Base-by-base conservation (phyloP, 2,329 filamentous ascomycete genomes). In the Monilinia fructicola region DNA sequence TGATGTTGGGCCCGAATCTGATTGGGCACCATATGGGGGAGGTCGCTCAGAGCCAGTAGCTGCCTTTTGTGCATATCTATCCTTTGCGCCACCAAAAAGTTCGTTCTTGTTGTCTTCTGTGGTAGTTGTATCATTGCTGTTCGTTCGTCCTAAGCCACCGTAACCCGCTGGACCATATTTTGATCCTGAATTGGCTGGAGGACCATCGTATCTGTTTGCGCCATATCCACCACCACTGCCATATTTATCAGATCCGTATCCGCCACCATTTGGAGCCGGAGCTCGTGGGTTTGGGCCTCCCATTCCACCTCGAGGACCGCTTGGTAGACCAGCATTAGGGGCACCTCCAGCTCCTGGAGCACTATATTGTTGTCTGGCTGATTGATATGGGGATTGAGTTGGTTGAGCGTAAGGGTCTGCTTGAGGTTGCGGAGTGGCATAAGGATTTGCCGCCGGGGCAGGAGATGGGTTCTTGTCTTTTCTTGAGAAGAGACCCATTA, bases 51-150 rank as follows among this genome's bases (percentile, higher is more conserved):
- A 71, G n/a, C 54, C 66, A 26, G 71, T 68, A 38, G 74, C 70
- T 28, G 69, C 50, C 50, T 71, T 68, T 67, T 76, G 72, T 40
- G 69, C 71, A 64, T 76, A 75, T 70, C 74, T 70, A 28, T 77
- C 75, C 67, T 75, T 76, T n/a, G 75, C 76, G 38, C 73, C 76
- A 23, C 75, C 75, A 53, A 92, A 91, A 4, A 92, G 81, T 38
- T 84, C 86, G 74, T 89, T 85, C 52, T 88, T 82, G 69, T 87
- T 83, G 67, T 78, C 78, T 65, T 87, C 84, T n/a, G 75, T 77
- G 2, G 71, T 73, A 40, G 73, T 71, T 6, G 80, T 79, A 61
- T 78, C 78, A 60, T 75, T 77, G 68, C 79, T 80, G 59, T 79
- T 79, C 42, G 76, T 76, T 59, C 79, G 78, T 55, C 84, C 85